Evolutionary conservation across 192 early-diverging fungal genomes (phyloP).

Genomic region (Backusella westeae): DNA sequence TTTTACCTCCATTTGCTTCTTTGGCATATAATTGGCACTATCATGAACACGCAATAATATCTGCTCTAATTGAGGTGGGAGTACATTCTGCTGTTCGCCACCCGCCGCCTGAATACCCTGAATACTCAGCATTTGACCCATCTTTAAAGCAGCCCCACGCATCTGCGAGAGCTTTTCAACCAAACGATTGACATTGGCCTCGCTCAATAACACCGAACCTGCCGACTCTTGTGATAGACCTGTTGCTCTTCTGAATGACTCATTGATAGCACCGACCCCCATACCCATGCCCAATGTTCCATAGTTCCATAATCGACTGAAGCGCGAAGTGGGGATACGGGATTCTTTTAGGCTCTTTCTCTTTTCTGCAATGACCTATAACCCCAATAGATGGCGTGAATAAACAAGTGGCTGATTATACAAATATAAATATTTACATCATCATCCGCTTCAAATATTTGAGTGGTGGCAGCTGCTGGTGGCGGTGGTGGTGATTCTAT

Average conservation of each 20-base stretch:
- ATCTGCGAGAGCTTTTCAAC: conserved; percentile 84
- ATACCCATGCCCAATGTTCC: conserved; percentile 72
- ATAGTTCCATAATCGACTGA: conserved; percentile 80
- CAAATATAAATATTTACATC: neutral
- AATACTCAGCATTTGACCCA: conserved; percentile 97
- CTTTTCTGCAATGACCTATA: neutral
- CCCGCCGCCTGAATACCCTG: conserved; percentile 63
- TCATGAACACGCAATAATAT: conserved; percentile 89
- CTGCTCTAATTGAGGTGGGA: conserved; percentile 78
- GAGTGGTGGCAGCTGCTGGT: neutral
- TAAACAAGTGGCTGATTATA: no score
- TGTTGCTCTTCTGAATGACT: conserved; percentile 58
- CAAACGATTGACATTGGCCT: conserved; percentile 81
- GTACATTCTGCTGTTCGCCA: conserved; percentile 44
- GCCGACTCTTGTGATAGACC: conserved; percentile 40
- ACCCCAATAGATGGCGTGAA: no score
- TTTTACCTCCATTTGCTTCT: conserved; percentile 72
- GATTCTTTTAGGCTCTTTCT: conserved; percentile 40
- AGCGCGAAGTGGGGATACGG: conserved; percentile 74
- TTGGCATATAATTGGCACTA: conserved; percentile 94
- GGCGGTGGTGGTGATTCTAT: neutral
- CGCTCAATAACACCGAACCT: conserved; percentile 61
- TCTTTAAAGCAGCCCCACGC: conserved; percentile 95
- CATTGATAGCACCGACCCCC: conserved; percentile 68
- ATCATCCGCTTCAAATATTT: neutral